Percentiles rank a stretch among this genome's conserved stretches.
phyloP scores from a whole-genome alignment of 2,329 filamentous ascomycete genomes.

The Coniochaeta sp. region DNA sequence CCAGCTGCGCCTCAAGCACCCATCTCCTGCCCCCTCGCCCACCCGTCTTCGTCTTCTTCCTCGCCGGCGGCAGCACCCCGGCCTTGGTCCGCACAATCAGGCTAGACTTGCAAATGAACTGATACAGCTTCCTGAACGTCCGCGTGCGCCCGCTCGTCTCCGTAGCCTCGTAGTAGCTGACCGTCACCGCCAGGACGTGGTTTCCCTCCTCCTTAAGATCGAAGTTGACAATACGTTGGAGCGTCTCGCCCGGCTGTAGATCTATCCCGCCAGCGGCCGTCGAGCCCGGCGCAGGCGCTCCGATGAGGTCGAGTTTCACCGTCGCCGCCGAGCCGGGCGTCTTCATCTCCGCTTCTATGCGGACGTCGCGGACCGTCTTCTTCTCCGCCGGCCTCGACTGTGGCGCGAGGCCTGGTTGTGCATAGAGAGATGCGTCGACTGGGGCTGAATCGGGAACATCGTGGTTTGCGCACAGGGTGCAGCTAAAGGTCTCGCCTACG shows the following conservation, averaged over 20 bases:
- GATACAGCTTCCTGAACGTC: constrained; percentile 91
- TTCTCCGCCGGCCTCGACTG: constrained; percentile 13
- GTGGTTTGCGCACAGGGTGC: constrained; percentile 93
- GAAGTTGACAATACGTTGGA: constrained; percentile 78
- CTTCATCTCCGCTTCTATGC: constrained; percentile 90
- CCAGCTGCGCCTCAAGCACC: constrained; percentile 87
- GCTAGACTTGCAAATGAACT: constrained; percentile 88
- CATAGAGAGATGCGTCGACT: constrained; percentile 1
- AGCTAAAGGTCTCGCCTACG: constrained; percentile 90
- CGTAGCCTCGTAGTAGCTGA: constrained; percentile 88
- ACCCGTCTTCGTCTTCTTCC: background rate
- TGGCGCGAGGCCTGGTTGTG: background rate
- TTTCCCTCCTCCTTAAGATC: constrained; percentile 91
- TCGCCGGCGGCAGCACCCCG: constrained; percentile 44
- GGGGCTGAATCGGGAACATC: constrained; percentile 38
- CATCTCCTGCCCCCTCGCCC: constrained; percentile 37
- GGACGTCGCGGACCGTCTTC: constrained; percentile 63
- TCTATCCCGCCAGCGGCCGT: constrained; percentile 27
- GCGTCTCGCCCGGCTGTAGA: constrained; percentile 54
- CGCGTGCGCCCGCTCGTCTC: constrained; percentile 62
- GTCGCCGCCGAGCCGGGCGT: constrained; percentile 59
- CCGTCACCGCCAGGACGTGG: constrained; percentile 86
- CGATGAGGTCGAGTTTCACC: constrained; percentile 57
- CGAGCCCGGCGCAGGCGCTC: constrained; percentile 6
- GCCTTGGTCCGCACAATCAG: constrained; percentile 88